Evolutionary conservation across 768 basidiomycete species (phyloP).

Genomic region (Russula sp.): DNA sequence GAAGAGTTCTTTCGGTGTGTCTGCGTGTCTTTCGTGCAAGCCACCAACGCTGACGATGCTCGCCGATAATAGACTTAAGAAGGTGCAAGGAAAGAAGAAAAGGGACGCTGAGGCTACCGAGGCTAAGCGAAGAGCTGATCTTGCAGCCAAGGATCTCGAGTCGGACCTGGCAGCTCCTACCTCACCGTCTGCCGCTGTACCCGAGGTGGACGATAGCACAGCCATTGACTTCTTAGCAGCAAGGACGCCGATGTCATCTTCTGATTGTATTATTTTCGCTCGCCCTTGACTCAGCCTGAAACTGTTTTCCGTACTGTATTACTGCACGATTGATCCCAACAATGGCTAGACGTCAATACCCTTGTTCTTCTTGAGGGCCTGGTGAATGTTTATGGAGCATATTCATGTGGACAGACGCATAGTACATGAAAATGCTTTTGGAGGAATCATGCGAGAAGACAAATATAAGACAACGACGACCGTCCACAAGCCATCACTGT

Average conservation of each 20-base stretch:
- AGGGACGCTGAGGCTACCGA: slow-evolving; percentile 52
- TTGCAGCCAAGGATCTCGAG: slow-evolving; percentile 25
- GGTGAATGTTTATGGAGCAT: slow-evolving; percentile 47
- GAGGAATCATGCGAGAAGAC: slow-evolving; percentile 36
- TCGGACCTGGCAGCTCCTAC: slow-evolving; percentile 6
- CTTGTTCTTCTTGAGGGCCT: not conserved
- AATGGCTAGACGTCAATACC: slow-evolving; percentile 3
- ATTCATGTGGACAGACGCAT: slow-evolving; percentile 54
- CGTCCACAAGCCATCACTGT: slow-evolving; percentile 40
- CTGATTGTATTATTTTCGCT: slow-evolving; percentile 40
- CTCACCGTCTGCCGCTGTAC: not conserved
- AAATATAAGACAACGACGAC: slow-evolving; percentile 34
- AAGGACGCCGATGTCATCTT: slow-evolving; percentile 96
- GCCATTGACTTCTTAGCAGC: slow-evolving; percentile 68
- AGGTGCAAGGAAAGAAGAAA: slow-evolving; percentile 98
- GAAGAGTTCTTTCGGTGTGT: slow-evolving; percentile 87
- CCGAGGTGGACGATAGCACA: slow-evolving; percentile 34
- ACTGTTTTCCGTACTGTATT: slow-evolving; percentile 5
- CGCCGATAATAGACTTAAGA: slow-evolving; percentile 67
- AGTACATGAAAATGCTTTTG: slow-evolving; percentile 65
- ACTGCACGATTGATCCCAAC: slow-evolving; percentile 1
- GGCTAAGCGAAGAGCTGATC: slow-evolving; percentile 24
- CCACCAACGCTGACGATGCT: not conserved
- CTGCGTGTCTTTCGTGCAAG: slow-evolving; percentile 6
- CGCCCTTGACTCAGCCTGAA: slow-evolving; percentile 5